These are phyloP conservation scores for Cytospora mali DNA, from an alignment of 2,329 filamentous ascomycete species.

Conservation along the genomic window DNA sequence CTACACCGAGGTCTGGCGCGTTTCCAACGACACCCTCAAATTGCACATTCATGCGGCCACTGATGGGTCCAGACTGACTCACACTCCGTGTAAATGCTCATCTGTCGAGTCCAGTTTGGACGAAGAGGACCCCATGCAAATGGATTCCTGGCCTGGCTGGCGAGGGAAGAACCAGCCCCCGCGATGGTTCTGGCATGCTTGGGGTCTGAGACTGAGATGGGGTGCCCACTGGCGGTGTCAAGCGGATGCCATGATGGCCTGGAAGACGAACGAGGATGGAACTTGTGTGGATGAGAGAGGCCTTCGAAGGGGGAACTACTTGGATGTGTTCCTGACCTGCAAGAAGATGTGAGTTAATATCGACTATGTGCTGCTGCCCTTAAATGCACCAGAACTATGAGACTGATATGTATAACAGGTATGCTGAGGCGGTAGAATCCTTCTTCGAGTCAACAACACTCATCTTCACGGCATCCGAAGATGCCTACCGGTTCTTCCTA, in stretches of 20 bases:
- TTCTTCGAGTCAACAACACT: constrained; percentile 33
- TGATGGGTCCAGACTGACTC: constrained; percentile 12
- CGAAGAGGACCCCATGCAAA: constrained; percentile 24
- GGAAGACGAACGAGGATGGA: constrained; percentile 26
- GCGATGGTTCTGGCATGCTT: constrained; percentile 33
- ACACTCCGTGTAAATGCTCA: constrained; percentile 19
- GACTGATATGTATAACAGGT: constrained; percentile 23
- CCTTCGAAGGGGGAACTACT: constrained; percentile 21
- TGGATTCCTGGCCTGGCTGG: constrained; percentile 27
- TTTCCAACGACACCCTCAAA: constrained; percentile 19
- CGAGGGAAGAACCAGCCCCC: constrained; percentile 24
- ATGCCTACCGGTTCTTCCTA: constrained; percentile 33
- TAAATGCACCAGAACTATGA: too few relatives aligned
- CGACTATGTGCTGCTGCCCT: neutral
- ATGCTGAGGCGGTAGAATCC: constrained; percentile 30
- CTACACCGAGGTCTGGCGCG: constrained; percentile 26
- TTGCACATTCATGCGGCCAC: constrained; percentile 25
- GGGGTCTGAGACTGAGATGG: constrained; percentile 32
- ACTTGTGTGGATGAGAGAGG: constrained; percentile 20
- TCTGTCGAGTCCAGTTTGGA: constrained; percentile 3
- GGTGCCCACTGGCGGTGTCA: constrained; percentile 35
- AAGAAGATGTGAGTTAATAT: constrained; percentile 31
- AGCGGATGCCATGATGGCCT: constrained; percentile 30
- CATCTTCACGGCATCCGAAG: constrained; percentile 34
- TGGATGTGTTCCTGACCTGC: constrained; percentile 33